These are phyloP conservation scores for Parmales sp. DNA, from an alignment of 108 stramenopile species.

Conservation along the genomic window DNA sequence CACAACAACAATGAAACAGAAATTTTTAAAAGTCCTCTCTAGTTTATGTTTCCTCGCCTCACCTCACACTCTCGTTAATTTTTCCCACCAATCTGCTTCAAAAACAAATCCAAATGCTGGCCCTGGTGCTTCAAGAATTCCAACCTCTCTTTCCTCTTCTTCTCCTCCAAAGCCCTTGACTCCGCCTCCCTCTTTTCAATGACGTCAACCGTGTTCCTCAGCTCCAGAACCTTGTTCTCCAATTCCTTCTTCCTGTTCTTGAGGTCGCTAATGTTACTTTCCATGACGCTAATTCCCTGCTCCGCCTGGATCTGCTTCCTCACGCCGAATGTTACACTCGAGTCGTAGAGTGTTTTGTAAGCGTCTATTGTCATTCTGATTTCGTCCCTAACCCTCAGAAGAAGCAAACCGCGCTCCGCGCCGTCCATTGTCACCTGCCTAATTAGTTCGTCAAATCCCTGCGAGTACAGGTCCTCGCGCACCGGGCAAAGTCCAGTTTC, in stretches of 20 bases:
- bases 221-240: conserved; percentile 38
- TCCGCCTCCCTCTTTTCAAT: conserved; percentile 43
- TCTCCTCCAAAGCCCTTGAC: conserved; percentile 32
- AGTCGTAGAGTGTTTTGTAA: conserved; percentile 52
- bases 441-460: conserved; percentile 32
- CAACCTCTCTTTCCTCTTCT: conserved; percentile 46
- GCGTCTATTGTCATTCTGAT: conserved; percentile 54
- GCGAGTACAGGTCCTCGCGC: conserved; percentile 48
- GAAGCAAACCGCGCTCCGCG: conserved; percentile 52
- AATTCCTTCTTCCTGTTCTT: conserved; percentile 26
- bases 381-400: conserved; percentile 47
- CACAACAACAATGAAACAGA: too few species aligned
- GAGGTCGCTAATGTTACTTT: conserved; percentile 21
- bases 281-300: conserved; percentile 47
- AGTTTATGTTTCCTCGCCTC: not conserved
- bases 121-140: conserved; percentile 54
- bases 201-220: conserved; percentile 41
- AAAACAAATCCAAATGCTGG: conserved; percentile 50
- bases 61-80: conserved; percentile 12
- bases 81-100: conserved; percentile 33
- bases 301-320: conserved; percentile 57
- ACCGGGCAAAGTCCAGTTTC: conserved; percentile 56
- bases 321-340: conserved; percentile 42
- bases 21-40: not conserved
- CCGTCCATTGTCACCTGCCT: conserved; percentile 34